phyloP scores from a whole-genome alignment of 768 basidiomycete species.

The Trametes maxima region DNA sequence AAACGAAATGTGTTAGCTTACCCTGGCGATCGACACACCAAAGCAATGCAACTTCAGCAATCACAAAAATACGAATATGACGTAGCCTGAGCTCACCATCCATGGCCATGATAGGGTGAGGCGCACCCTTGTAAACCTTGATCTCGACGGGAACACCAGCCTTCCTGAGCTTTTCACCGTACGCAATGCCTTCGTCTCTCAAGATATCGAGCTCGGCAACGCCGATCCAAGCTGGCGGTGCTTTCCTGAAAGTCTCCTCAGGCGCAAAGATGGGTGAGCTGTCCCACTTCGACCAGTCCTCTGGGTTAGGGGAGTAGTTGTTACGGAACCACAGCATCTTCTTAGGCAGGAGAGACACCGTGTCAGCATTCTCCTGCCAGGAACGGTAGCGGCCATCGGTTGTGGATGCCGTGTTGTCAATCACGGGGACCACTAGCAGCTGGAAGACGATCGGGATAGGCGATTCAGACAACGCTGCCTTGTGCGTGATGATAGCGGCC shows the following conservation, averaged over 20 bases:
- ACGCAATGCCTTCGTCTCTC: slow-evolving; percentile 64
- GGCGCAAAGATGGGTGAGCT: slow-evolving; percentile 75
- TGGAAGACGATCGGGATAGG: slow-evolving; percentile 61
- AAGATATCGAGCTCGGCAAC: slow-evolving; percentile 70
- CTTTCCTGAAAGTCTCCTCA: slow-evolving; percentile 48
- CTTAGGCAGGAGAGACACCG: slow-evolving; percentile 59
- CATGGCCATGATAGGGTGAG: slow-evolving; percentile 77
- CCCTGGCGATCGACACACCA: slow-evolving; percentile 12
- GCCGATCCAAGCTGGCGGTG: slow-evolving; percentile 62
- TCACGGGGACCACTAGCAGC: slow-evolving; percentile 71
- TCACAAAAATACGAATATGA: not conserved
- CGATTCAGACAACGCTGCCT: slow-evolving; percentile 51
- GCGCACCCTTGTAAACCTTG: slow-evolving; percentile 61
- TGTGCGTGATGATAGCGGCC: slow-evolving; percentile 65
- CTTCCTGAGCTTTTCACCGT: slow-evolving; percentile 55
- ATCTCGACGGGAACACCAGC: slow-evolving; percentile 57
- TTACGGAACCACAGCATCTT: slow-evolving; percentile 77
- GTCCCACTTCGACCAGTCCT: slow-evolving; percentile 65
- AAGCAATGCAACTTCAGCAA: not conserved
- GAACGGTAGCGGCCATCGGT: slow-evolving; percentile 41
- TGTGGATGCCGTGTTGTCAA: slow-evolving; percentile 64
- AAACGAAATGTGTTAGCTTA: not conserved
- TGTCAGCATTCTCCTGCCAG: slow-evolving; percentile 59
- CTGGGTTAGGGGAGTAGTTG: slow-evolving; percentile 66
- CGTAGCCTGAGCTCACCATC: slow-evolving; percentile 49